A percentile compares a stretch with the other conserved stretches of the same genome.
These are phyloP conservation scores for Globisporangium middletonii DNA, from an alignment of 352 stramenopile species.

Conservation along the genomic window DNA sequence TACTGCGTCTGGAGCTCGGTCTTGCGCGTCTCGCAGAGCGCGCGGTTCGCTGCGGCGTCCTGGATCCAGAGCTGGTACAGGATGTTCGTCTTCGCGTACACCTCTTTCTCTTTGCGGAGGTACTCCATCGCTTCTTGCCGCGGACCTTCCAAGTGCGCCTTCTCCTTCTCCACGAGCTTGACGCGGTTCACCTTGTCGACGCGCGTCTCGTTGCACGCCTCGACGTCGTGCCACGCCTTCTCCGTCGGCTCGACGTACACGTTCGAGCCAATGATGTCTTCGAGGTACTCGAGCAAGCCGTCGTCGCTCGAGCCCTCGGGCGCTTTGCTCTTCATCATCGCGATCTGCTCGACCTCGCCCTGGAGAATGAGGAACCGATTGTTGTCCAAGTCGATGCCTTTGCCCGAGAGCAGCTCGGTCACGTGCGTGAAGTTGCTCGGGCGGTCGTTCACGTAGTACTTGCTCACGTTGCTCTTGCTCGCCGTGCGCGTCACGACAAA, in stretches of 20 bases:
- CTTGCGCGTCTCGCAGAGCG: slow-evolving; percentile 54
- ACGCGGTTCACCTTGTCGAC: slow-evolving; percentile 97
- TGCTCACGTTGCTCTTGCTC: slow-evolving; percentile 93
- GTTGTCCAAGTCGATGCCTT: slow-evolving; percentile 99
- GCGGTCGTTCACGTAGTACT: slow-evolving; percentile 96
- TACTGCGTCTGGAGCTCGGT: slow-evolving; percentile 72
- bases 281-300: slow-evolving; percentile 98
- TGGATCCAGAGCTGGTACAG: slow-evolving; percentile 94
- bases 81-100: slow-evolving; percentile 96
- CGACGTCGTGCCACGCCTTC: slow-evolving; percentile 90
- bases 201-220: slow-evolving; percentile 89
- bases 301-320: slow-evolving; percentile 91
- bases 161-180: slow-evolving; percentile 98
- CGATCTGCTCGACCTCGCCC: slow-evolving; percentile 96
- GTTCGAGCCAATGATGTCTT: slow-evolving; percentile 99
- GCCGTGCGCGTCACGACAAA: slow-evolving; percentile 93
- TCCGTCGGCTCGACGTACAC: slow-evolving; percentile 96
- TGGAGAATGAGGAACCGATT: slow-evolving; percentile 99
- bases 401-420: slow-evolving; percentile 89
- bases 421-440: slow-evolving; percentile 94
- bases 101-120: slow-evolving; percentile 93
- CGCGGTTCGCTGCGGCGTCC: slow-evolving; percentile 72
- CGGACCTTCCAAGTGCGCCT: slow-evolving; percentile 90
- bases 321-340: slow-evolving; percentile 99
- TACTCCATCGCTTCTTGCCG: slow-evolving; percentile 94